Base-by-base conservation (phyloP, 108 stramenopile species). In the Skeletonema costatum region DNA sequence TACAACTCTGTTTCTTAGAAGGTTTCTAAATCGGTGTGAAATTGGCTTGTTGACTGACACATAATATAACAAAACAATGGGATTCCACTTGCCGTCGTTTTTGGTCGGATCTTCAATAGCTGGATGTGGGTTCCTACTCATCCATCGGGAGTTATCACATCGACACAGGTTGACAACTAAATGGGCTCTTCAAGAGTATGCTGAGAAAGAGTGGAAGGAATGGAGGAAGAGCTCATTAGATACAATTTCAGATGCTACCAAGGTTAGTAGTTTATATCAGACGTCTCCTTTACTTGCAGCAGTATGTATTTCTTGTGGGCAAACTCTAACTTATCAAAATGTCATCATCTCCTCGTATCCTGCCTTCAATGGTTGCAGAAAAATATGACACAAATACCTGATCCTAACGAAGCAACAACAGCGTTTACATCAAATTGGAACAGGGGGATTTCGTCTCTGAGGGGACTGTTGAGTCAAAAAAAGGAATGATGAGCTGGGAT, bases 91-190 rank as follows among this genome's bases (percentile, higher is more conserved):
- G 19, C 90, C 90, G 19, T 89, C 88, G 12, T 77, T 87, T 42
- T 35, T 89, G 30, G 85, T 88, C 16, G 90, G 90, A 39, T 89
- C 88, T n/a, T 19, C 82, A 8, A 59, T 84, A 39, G 75, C 88
- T 10, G 88, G 88, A 64, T 64, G 71, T n/a, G 77, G 80, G 9
- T 89, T 89, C 56, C 66, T 89, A 10, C 70, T 89, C 4, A 73
- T 89, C 31, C 85, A 91, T 61, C 75, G 87, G 30, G 86, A 91
- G 68, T 58, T 91, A 44, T 89, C 90, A 21, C 84, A 89, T 56
- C 71, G 90, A 61, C 58, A 73, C 68, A 60, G 85, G 31, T 35
- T 91, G 63, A 86, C 90, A 32, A 76, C 71, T 10, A 86, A 85
- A 75, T 91, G 90, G 90, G 71, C 73, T 32, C 39, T 91, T 7